Base-by-base conservation (phyloP, 106 monocot species). In the Posidonia australis region DNA sequence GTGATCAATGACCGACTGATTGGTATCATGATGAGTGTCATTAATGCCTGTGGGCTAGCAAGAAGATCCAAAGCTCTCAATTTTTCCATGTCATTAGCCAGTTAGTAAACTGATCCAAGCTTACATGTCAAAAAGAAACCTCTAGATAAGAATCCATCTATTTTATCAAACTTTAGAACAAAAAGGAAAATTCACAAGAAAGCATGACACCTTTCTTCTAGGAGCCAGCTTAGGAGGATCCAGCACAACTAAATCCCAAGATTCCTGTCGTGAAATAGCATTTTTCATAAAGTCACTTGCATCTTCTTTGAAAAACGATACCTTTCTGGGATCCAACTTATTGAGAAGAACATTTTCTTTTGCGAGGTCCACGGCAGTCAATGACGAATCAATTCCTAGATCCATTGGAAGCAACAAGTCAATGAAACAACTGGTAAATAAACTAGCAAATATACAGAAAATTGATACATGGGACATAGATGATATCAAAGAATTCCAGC, bases 221-320 rank as follows among this genome's bases (percentile, higher is more conserved):
- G 93, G 93, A 54, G 93, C 93, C 59, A 93, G 72, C 63, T 93
- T 96, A 69, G 94, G 90, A 80, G 94, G 94, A 72, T 90, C 94
- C 63, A 96, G 68, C 65, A 96, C 84, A 46, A 96, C 84, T 42
- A 96, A 36, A 74, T 90, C 94, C 90, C 89, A 96, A 30, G 65
- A 49, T 63, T 84, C 78, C 66, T 96, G 65, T 72, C 74, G 78
- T 41, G 78, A 80, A 28, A 69, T 69, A 76, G 94, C 84, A 28
- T 63, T 58, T 68, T 84, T 96, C 94, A 90, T 90, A 70, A 87
- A 96, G 27, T 76, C 82, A 60, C 74, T 82, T 62, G 84, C 90
- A 82, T 96, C 94, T 75, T 80, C 90, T 79, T 62, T 87, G 23
- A 80, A 32, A 75, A 96, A 96, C 49, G 90, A 90, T 22, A 90